Evolutionary conservation across 176 grass and related monocot genomes (phyloP), one percentile per base, ranked within the genome.

Genomic region (Cenchrus purpureus): DNA sequence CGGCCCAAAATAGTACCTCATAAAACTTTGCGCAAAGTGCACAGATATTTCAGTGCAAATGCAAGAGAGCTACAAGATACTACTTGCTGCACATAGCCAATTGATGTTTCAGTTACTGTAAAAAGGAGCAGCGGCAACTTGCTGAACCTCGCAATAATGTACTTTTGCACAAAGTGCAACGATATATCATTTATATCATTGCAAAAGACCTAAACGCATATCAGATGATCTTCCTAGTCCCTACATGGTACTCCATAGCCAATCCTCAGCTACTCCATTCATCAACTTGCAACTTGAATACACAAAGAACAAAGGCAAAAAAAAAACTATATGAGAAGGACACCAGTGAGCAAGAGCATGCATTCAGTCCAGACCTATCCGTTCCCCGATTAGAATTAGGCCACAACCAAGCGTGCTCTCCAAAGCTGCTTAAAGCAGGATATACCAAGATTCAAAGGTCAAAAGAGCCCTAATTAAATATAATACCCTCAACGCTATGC

Each of bases 341-440:
- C 68, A 54, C 8, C 67, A 68, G 68, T 87, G 44, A 17, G 74
- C 83, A 64, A 79, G 68, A 58, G 20, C 25, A 49, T 20, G 76
- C 76, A 65, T 78, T 49, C 29, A 40, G 63, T 32, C 65, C 58
- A 40, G 63, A 44, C 65, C 58, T 73, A 83, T 68, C 77, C 46
- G 10, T 54, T 42, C 73, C 56, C 71, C 45, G 3, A 32, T 32
- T 32, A 32, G 31, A 86, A 73, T 82, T 57, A 86, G 83, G 73
- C 48, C 83, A 66, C 55, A 53, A 82, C 19, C 79, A 54, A 46
- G 68, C 84, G 62, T 79, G 68, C 67, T 12, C 31, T 79, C n/a
- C 2, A 83, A 87, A 79, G 42, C 52, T 15, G 66, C 31, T 51
- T 13, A 86, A 87, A 90, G 80, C 75, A 45, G 74, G 84, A 87